phyloP scores from a whole-genome alignment of 257 asterid genomes.

The Rauvolfia tetraphylla region DNA sequence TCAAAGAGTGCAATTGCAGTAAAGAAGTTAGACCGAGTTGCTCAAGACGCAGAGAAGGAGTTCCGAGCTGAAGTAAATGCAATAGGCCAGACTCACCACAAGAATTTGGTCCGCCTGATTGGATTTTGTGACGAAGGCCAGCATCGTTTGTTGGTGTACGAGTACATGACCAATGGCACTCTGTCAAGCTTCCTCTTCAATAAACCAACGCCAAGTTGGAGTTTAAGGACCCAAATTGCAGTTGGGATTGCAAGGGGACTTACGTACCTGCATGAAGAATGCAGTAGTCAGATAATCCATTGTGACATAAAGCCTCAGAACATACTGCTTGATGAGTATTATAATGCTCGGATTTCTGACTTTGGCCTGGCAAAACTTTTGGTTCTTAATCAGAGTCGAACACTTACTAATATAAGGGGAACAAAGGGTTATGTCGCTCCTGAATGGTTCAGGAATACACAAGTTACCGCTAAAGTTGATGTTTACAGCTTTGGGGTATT shows the following conservation, averaged over 20 bases:
- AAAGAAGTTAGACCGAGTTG: slow-evolving; percentile 44
- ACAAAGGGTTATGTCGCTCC: slow-evolving; percentile 38
- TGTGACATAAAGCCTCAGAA: slow-evolving; percentile 26
- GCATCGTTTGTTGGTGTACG: slow-evolving; percentile 29
- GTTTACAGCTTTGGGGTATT: slow-evolving; percentile 18
- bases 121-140: slow-evolving; percentile 29
- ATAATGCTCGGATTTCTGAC: slow-evolving; percentile 29
- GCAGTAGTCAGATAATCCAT: slow-evolving; percentile 39
- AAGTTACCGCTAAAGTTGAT: slow-evolving; percentile 14
- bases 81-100: slow-evolving; percentile 57
- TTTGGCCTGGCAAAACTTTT: slow-evolving; percentile 40
- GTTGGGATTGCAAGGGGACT: slow-evolving; percentile 42
- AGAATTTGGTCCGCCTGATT: slow-evolving; percentile 51
- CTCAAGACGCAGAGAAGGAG: slow-evolving; percentile 45
- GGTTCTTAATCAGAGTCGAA: slow-evolving; percentile 29
- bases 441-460: not conserved
- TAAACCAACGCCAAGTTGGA: slow-evolving; percentile 41
- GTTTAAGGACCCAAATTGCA: slow-evolving; percentile 41
- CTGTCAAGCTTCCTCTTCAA: slow-evolving; percentile 35
- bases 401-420: slow-evolving; percentile 31
- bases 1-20: slow-evolving; percentile 32
- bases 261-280: slow-evolving; percentile 37
- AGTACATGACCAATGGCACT: slow-evolving; percentile 22
- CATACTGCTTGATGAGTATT: slow-evolving; percentile 21
- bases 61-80: slow-evolving; percentile 36